Percentiles rank a stretch among this genome's conserved stretches.
phyloP scores from a whole-genome alignment of 495 filamentous ascomycete genomes.

The Astrothelium subdiscretum region DNA sequence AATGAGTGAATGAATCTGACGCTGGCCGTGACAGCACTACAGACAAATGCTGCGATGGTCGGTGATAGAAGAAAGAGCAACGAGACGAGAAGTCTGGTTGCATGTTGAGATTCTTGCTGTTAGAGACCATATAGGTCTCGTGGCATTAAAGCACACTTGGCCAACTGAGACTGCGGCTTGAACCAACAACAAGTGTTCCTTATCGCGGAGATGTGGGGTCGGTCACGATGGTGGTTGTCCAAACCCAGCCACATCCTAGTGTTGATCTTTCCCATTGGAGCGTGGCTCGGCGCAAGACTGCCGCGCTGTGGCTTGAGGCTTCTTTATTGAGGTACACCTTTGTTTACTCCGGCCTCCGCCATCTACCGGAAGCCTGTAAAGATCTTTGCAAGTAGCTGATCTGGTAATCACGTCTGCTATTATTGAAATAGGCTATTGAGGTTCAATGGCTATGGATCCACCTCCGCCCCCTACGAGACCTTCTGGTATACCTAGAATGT shows the following conservation, averaged over 20 bases:
- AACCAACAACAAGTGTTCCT: not conserved
- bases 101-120: not conserved
- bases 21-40: not conserved
- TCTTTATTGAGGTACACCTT: not conserved
- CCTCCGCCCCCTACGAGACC: constrained; percentile 14
- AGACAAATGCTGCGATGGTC: not conserved
- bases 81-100: not conserved
- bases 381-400: too few species aligned
- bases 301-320: not conserved
- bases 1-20: not conserved
- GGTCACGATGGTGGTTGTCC: not conserved
- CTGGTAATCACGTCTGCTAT: too few species aligned
- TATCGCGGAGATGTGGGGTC: not conserved
- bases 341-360: too few species aligned
- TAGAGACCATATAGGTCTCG: not conserved
- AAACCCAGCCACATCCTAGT: not conserved
- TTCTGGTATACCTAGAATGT: constrained; percentile 26
- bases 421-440: not conserved
- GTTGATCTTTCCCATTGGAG: not conserved
- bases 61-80: not conserved
- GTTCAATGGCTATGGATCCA: constrained; percentile 16
- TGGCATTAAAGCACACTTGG: not conserved
- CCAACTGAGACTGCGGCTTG: not conserved
- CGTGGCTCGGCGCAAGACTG: not conserved
- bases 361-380: too few species aligned